phyloP scores from a whole-genome alignment of 2,329 filamentous ascomycete species.

The Helotiales sp. region DNA sequence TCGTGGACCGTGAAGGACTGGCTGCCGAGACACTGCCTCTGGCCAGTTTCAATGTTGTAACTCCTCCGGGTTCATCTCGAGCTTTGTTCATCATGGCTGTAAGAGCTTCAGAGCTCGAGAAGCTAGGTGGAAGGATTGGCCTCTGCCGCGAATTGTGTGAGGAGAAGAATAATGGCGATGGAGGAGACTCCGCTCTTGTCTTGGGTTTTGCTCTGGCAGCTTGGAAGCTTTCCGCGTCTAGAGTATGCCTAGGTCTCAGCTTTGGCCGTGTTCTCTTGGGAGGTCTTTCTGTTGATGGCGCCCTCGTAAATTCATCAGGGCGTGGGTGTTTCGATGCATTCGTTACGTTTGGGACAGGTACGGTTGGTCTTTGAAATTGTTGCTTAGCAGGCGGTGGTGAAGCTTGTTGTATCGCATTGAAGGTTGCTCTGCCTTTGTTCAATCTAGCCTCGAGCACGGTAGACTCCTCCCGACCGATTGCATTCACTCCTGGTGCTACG shows the following conservation, averaged over 20 bases:
- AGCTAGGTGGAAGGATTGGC: constrained; percentile 43
- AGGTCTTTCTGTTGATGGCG: constrained; percentile 26
- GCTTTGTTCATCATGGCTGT: constrained; percentile 28
- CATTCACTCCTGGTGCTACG: not conserved
- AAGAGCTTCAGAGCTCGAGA: constrained; percentile 21
- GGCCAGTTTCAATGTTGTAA: constrained; percentile 57
- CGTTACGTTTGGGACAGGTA: constrained; percentile 2
- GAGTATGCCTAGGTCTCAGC: constrained; percentile 34
- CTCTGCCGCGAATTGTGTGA: constrained; percentile 43
- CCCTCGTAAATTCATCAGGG: constrained; percentile 20
- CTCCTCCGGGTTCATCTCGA: constrained; percentile 28
- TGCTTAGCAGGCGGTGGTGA: not conserved
- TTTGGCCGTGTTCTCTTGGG: constrained; percentile 30
- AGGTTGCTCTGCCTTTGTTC: not conserved
- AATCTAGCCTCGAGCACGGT: not conserved
- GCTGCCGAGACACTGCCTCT: constrained; percentile 51
- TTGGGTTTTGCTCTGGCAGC: constrained; percentile 10
- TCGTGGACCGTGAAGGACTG: constrained; percentile 49
- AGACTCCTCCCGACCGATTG: not conserved
- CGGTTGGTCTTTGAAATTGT: constrained; percentile 11
- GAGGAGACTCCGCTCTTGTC: constrained; percentile 30
- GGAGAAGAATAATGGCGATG: constrained; percentile 54
- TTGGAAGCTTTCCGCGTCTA: constrained; percentile 38
- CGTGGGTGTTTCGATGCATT: constrained; percentile 28
- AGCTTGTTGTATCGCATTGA: not conserved